phyloP scores from a whole-genome alignment of 768 basidiomycete genomes.

The Leccinum imitatum region DNA sequence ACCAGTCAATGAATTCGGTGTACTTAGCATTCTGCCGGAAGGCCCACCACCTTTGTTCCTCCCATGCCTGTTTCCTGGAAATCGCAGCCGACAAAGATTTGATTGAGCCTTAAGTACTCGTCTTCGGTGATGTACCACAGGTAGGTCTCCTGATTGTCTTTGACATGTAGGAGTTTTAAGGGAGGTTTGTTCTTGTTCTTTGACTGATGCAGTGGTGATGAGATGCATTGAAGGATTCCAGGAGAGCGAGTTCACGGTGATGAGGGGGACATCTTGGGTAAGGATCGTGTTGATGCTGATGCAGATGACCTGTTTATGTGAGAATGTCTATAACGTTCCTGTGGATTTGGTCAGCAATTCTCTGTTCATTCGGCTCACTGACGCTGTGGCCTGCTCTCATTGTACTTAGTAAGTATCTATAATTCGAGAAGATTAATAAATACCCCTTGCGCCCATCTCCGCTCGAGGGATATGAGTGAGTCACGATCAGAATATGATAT shows the following conservation, averaged over 20 bases:
- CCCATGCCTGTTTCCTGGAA: slow-evolving; percentile 17
- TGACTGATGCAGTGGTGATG: slow-evolving; percentile 1
- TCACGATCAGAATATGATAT: too few species aligned
- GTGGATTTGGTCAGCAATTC: too few species aligned
- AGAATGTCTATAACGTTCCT: too few species aligned
- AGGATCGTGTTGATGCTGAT: background rate
- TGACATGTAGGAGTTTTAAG: background rate
- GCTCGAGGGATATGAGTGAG: too few species aligned
- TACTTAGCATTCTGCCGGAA: slow-evolving; percentile 12
- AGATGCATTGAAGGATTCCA: background rate
- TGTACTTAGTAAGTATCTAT: too few species aligned
- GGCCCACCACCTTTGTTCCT: slow-evolving; percentile 15
- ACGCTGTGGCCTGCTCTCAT: too few species aligned
- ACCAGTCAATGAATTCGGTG: slow-evolving; percentile 20
- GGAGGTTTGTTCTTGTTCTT: slow-evolving; percentile 13
- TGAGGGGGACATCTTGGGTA: slow-evolving; percentile 7
- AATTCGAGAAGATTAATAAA: too few species aligned
- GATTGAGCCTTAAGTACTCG: slow-evolving; percentile 16
- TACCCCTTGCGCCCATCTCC: too few species aligned
- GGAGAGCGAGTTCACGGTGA: background rate
- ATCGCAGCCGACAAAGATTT: slow-evolving; percentile 12
- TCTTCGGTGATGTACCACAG: slow-evolving; percentile 21
- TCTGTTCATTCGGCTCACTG: too few species aligned
- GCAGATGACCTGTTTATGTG: too few species aligned
- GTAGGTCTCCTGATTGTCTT: background rate